Base-by-base conservation (phyloP, 2,329 filamentous ascomycete species). In the Neospermospora avenae region DNA sequence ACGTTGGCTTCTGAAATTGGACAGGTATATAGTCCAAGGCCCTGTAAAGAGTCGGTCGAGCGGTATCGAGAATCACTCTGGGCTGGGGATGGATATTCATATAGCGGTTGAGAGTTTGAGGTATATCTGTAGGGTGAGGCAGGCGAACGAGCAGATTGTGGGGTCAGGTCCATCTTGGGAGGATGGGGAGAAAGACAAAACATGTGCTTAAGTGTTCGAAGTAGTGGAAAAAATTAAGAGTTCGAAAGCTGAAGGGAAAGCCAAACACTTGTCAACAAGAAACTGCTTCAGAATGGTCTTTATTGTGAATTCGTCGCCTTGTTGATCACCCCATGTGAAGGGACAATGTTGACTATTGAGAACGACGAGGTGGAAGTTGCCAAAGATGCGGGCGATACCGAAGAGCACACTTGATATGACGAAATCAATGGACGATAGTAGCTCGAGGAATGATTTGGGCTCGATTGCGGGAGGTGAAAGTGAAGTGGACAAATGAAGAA, bases 51-150 rank as follows among this genome's bases (percentile, higher is more conserved):
- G 53, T 71, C 69, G 18, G 67, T 67, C 37, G 67, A 63, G 44
- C 63, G 66, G 62, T 69, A 71, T 37, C 65, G 61, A 11, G 69
- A 70, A 55, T 70, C 68, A 64, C 71, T 72, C 46, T 68, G 69
- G 22, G 70, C 70, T 18, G 71, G 70, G 24, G 70, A 72, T 31
- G 70, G 70, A 68, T 72, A 72, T 60, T 71, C 71, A 66, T 71
- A 72, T 58, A 70, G 63, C 55, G 67, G 66, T 56, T 72, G 68
- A 57, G 67, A 45, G 57, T 65, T 66, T 55, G 69, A 66, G n/a
- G 48, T 59, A 55, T 69, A 71, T 58, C 57, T 65, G 56, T 67
- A 70, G 7, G 71, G 69, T 22, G 70, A 71, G 35, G 64, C 65
- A 39, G 69, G 69, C 54, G 71, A 72, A 48, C 66, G 66, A 51